phyloP scores from a whole-genome alignment of 257 asterid genomes.

The Solanum megistacrolobum region DNA sequence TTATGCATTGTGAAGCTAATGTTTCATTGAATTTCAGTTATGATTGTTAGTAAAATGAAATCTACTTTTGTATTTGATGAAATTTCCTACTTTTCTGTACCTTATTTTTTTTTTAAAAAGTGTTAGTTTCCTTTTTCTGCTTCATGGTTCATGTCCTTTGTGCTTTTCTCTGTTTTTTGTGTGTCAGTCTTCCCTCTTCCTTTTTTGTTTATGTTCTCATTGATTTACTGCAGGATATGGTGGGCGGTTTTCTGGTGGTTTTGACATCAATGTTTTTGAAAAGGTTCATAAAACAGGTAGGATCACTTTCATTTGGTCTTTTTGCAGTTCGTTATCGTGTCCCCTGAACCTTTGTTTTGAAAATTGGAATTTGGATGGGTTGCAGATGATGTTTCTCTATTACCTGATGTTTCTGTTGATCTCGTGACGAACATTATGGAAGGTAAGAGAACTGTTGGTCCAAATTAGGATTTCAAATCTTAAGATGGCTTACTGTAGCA shows the following conservation, averaged over 20 bases:
- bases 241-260: slow-evolving; percentile 89
- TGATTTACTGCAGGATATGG: slow-evolving; percentile 38
- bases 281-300: slow-evolving; percentile 59
- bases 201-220: not conserved
- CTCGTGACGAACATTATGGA: slow-evolving; percentile 48
- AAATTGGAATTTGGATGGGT: slow-evolving; percentile 5
- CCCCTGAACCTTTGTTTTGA: not conserved
- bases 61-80: not conserved
- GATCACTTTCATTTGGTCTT: not conserved
- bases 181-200: slow-evolving; percentile 13
- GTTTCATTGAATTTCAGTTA: not conserved
- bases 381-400: slow-evolving; percentile 68
- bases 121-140: not conserved
- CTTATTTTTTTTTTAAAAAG: not conserved
- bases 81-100: not conserved
- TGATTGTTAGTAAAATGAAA: not conserved
- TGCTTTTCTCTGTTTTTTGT: slow-evolving; percentile 1
- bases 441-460: slow-evolving; percentile 33
- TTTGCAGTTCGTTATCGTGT: not conserved
- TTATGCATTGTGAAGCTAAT: not conserved
- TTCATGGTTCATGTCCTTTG: not conserved
- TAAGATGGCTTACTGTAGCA: not conserved
- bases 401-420: slow-evolving; percentile 62
- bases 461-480: not conserved
- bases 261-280: slow-evolving; percentile 83